Base-by-base conservation (phyloP, 805 yeast genomes). In the Vanderwaltozyma yarrowii region DNA sequence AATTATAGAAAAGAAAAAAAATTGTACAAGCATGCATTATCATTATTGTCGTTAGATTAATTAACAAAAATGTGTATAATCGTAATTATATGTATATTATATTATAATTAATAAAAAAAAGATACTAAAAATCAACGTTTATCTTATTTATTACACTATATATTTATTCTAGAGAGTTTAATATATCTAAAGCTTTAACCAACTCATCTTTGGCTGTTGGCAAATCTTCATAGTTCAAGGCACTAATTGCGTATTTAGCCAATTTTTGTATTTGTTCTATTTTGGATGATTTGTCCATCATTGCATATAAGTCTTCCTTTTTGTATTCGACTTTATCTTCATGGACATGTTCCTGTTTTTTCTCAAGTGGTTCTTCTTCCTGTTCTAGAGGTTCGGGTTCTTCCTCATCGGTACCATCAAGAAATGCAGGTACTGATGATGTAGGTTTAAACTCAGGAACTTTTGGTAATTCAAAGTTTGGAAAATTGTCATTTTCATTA, bases 181-280 rank as follows among this genome's bases (percentile, higher is more conserved):
- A 42, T 26, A 76, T 47, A 15, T 65, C 68, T 30, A 80, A 55
- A 0, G 86, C 86, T 19, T 64, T 54, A 14, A 60, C 56, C 33
- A 82, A 58, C 52, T 82, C 85, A 27, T 62, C 64, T 32, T 76
- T 74, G 2, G 89, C 89, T 0, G 89, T 82, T 3, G 56, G 68
- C 26, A 73, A 60, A 49, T 82, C 94, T 44, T 82, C 89, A 54
- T 80, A 82, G 52, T 80, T 80, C 52, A 82, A 65, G 0, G 94
- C 92, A 40, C 86, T 78, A 6, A 80, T 75, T 2, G 87, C 89
- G 54, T 77, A 82, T 52, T 75, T 80, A 24, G 88, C 82, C 42
- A 69, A 71, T 47, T 76, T 80, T 50, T 81, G 89, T 1, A 79
- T 74, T 47, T 70, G 65, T 9, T 74, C 52, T 16, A 80, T 75